These are phyloP conservation scores for Dentipellis sp. DNA, from an alignment of 768 basidiomycete genomes.

Conservation along the genomic window DNA sequence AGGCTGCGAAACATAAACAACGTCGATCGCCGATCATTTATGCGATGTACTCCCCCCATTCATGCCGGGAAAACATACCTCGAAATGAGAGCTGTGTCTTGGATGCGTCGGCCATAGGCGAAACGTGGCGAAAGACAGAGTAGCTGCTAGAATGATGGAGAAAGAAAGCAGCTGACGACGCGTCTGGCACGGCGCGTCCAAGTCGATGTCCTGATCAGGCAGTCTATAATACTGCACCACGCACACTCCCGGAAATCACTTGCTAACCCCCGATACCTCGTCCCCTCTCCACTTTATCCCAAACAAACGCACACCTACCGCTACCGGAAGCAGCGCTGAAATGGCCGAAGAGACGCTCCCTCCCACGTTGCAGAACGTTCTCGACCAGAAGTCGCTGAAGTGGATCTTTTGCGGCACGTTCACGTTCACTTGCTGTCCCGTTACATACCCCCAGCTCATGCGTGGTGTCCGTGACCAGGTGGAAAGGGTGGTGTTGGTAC, in stretches of 20 bases:
- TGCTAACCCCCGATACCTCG: slow-evolving; percentile 7
- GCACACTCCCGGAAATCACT: not conserved
- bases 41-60: not conserved
- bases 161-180: slow-evolving; percentile 2
- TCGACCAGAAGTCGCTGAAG: slow-evolving; percentile 88
- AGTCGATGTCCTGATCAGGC: not conserved
- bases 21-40: not conserved
- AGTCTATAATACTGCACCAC: not conserved
- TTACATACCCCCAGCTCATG: slow-evolving; percentile 7
- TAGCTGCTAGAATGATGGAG: slow-evolving; percentile 6
- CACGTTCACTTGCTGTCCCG: slow-evolving; percentile 5
- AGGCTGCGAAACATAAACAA: slow-evolving; percentile 35
- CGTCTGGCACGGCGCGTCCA: slow-evolving; percentile 1
- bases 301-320: slow-evolving; percentile 5
- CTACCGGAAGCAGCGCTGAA: too few species aligned
- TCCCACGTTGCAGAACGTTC: slow-evolving; percentile 86
- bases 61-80: slow-evolving; percentile 23
- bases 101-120: slow-evolving; percentile 3
- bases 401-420: slow-evolving; percentile 97
- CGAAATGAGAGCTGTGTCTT: slow-evolving; percentile 25
- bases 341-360: slow-evolving; percentile 59
- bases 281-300: slow-evolving; percentile 7
- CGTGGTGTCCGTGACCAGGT: slow-evolving; percentile 37
- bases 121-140: slow-evolving; percentile 5
- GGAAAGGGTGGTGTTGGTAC: slow-evolving; percentile 97